These are phyloP conservation scores for Cyberlindnera euphorbiiphila DNA, from an alignment of 805 yeast genomes.

Conservation along the genomic window DNA sequence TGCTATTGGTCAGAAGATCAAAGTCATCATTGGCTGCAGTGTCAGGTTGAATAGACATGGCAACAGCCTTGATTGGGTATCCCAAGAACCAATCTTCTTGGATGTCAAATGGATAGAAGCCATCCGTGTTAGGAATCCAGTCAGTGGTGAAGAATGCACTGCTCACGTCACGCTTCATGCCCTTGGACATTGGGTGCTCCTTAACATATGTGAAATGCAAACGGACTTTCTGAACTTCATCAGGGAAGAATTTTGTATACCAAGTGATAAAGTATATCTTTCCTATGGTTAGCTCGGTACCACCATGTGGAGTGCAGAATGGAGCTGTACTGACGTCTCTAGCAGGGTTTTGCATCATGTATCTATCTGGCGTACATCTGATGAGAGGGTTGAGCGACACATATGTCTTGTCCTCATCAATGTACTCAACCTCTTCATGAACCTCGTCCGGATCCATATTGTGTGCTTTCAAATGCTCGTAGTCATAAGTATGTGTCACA, in stretches of 20 bases:
- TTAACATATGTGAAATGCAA: constrained; percentile 64
- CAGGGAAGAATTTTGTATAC: constrained; percentile 63
- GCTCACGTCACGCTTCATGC: constrained; percentile 43
- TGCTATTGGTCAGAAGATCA: constrained; percentile 47
- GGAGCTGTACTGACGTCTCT: constrained; percentile 61
- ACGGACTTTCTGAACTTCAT: constrained; percentile 55
- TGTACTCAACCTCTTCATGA: constrained; percentile 49
- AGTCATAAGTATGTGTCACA: constrained; percentile 49
- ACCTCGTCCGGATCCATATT: constrained; percentile 61
- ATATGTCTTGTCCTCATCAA: constrained; percentile 72
- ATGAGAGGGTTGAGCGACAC: constrained; percentile 70
- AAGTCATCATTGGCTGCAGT: constrained; percentile 63
- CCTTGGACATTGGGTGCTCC: constrained; percentile 52
- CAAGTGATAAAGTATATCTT: constrained; percentile 74
- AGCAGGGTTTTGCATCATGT: constrained; percentile 59
- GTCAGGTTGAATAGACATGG: constrained; percentile 73
- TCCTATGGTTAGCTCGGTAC: constrained; percentile 51
- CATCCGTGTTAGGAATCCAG: constrained; percentile 63
- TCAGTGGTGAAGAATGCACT: constrained; percentile 63
- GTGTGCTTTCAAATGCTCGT: constrained; percentile 67
- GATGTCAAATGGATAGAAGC: constrained; percentile 60
- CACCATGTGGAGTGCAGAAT: constrained; percentile 79
- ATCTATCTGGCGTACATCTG: constrained; percentile 80
- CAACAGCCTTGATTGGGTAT: constrained; percentile 27
- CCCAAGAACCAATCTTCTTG: constrained; percentile 55